Percentiles rank a stretch among this genome's conserved stretches.
Evolutionary conservation across 345 rosid species (phyloP).

Genomic region (Mercurialis annua): DNA sequence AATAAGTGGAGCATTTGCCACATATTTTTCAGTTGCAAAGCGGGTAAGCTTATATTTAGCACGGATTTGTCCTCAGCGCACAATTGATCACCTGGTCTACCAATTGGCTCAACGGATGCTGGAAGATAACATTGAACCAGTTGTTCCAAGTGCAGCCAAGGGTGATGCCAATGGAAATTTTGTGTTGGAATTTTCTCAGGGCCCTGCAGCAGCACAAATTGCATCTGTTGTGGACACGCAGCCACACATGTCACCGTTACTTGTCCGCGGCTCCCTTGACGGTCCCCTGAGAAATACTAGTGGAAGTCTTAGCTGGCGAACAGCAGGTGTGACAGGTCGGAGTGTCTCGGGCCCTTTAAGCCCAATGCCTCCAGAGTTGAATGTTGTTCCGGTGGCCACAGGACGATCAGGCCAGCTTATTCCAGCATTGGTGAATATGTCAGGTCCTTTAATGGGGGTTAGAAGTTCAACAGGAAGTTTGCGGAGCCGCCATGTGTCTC

Average conservation of each 20-base stretch:
- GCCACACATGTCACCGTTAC: slow-evolving; percentile 96
- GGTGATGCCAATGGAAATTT: slow-evolving; percentile 65
- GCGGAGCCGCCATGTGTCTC: slow-evolving; percentile 91
- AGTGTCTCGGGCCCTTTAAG: slow-evolving; percentile 90
- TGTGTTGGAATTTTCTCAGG: slow-evolving; percentile 95
- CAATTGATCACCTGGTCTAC: slow-evolving; percentile 95
- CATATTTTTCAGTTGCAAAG: slow-evolving; percentile 98
- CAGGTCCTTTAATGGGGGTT: slow-evolving; percentile 95
- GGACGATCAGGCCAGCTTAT: slow-evolving; percentile 95
- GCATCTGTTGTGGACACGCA: slow-evolving; percentile 70
- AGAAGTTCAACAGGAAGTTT: slow-evolving; percentile 93
- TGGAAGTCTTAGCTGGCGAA: slow-evolving; percentile 93
- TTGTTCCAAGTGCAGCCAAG: slow-evolving; percentile 50
- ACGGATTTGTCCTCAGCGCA: slow-evolving; percentile 92
- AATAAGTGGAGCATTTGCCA: slow-evolving; percentile 98
- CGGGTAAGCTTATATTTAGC: slow-evolving; percentile 95
- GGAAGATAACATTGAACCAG: slow-evolving; percentile 85
- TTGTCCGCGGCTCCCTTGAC: slow-evolving; percentile 93
- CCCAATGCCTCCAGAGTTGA: slow-evolving; percentile 91
- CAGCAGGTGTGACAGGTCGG: slow-evolving; percentile 80
- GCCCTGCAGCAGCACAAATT: slow-evolving; percentile 73
- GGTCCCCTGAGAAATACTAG: slow-evolving; percentile 91
- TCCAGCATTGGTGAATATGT: slow-evolving; percentile 85
- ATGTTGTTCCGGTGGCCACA: slow-evolving; percentile 66
- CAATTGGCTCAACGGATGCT: slow-evolving; percentile 91